These are phyloP conservation scores for Avena eriantha DNA, from an alignment of 176 grass and related monocot species.

Conservation along the genomic window DNA sequence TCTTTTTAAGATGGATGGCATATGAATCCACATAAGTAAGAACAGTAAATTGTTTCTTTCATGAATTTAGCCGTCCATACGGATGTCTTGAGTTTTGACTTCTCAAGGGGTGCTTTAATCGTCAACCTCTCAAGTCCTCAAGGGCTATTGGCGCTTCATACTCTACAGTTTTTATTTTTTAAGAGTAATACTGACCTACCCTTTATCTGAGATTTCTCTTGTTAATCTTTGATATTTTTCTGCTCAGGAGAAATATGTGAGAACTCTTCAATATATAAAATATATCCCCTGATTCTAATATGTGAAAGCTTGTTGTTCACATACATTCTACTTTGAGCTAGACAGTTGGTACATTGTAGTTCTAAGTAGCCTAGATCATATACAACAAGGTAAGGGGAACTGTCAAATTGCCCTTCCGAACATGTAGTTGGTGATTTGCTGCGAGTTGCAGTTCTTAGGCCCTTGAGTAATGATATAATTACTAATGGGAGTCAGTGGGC, in stretches of 20 bases:
- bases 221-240: too few relatives aligned
- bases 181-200: neutral
- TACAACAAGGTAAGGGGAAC: neutral
- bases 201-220: too few relatives aligned
- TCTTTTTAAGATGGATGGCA: neutral
- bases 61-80: neutral
- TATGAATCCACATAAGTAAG: conserved; percentile 15
- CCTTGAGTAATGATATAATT: neutral
- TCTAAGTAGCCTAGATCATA: neutral
- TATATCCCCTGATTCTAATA: neutral
- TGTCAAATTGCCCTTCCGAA: neutral
- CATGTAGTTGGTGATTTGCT: neutral
- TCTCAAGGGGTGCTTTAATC: neutral
- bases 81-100: neutral
- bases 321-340: neutral
- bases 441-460: neutral
- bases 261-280: neutral
- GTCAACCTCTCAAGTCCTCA: neutral
- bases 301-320: too few relatives aligned
- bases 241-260: neutral
- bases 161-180: neutral
- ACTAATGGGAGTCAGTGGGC: neutral
- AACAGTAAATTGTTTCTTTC: conserved; percentile 2
- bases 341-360: neutral
- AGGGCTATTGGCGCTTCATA: neutral